phyloP scores from a whole-genome alignment of 352 stramenopile species.

The Globisporangium viniferum region DNA sequence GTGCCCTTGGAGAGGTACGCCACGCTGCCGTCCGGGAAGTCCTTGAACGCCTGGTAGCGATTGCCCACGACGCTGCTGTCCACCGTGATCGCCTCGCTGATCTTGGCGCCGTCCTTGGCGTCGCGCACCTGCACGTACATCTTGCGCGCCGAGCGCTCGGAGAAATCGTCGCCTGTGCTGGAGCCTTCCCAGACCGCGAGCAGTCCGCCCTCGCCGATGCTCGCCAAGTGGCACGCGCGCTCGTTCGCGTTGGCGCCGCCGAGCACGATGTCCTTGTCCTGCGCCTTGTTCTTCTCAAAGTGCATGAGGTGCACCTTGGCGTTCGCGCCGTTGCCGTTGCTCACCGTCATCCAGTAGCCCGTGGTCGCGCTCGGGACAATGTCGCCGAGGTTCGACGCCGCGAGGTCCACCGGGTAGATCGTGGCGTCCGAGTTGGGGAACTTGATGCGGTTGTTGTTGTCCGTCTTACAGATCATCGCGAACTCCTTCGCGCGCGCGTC shows the following conservation, averaged over 20 bases:
- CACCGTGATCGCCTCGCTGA: constrained; percentile 45
- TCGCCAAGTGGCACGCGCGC: constrained; percentile 41
- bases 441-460: constrained; percentile 75
- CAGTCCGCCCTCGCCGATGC: constrained; percentile 37
- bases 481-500: constrained; percentile 41
- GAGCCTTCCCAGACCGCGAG: constrained; percentile 52
- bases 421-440: constrained; percentile 48
- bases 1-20: constrained; percentile 49
- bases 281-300: constrained; percentile 41
- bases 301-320: constrained; percentile 59
- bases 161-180: constrained; percentile 33
- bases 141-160: constrained; percentile 21
- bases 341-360: constrained; percentile 63
- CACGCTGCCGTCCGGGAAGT: constrained; percentile 45
- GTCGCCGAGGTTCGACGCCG: constrained; percentile 43
- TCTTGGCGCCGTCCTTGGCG: constrained; percentile 30
- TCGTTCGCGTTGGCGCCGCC: constrained; percentile 47
- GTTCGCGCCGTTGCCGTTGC: constrained; percentile 45
- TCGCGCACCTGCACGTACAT: constrained; percentile 58
- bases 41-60: constrained; percentile 58
- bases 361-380: constrained; percentile 38
- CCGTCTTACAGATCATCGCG: constrained; percentile 59
- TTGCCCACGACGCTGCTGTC: constrained; percentile 47
- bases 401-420: constrained; percentile 56
- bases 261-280: constrained; percentile 51